Percentiles rank a stretch among this genome's conserved stretches.
phyloP scores from a whole-genome alignment of 768 basidiomycete species.

The Terana coerulea region DNA sequence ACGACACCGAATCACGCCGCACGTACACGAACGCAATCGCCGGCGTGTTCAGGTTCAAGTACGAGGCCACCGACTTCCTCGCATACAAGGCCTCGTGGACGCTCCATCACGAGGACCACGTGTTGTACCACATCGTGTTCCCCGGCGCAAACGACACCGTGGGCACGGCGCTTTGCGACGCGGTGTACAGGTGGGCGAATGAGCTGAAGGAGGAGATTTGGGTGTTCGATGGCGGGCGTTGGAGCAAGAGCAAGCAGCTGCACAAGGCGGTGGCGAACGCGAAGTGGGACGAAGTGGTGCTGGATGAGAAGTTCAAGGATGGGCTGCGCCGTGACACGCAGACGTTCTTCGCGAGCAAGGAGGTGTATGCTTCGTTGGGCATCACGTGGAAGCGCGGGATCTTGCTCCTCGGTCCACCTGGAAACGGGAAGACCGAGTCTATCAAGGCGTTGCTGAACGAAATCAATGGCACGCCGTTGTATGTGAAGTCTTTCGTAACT shows the following conservation, averaged over 20 bases:
- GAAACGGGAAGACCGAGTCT: slow-evolving; percentile 38
- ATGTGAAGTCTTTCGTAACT: slow-evolving; percentile 38
- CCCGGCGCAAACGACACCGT: slow-evolving; percentile 9
- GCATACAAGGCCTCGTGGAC: slow-evolving; percentile 13
- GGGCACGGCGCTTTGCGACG: slow-evolving; percentile 12
- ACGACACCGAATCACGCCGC: not conserved
- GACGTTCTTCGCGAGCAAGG: slow-evolving; percentile 36
- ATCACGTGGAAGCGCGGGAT: slow-evolving; percentile 35
- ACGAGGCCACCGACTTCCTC: slow-evolving; percentile 1
- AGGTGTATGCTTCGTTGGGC: slow-evolving; percentile 33
- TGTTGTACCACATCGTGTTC: slow-evolving; percentile 13
- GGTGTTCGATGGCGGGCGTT: slow-evolving; percentile 34
- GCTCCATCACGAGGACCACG: not conserved
- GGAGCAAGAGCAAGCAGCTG: slow-evolving; percentile 28
- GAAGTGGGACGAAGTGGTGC: slow-evolving; percentile 32
- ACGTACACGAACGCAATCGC: not conserved
- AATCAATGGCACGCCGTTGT: slow-evolving; percentile 28
- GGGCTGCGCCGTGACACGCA: slow-evolving; percentile 33
- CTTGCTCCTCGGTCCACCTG: slow-evolving; percentile 27
- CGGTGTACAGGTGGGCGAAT: slow-evolving; percentile 14
- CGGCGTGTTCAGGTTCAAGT: slow-evolving; percentile 11
- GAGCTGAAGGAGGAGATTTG: slow-evolving; percentile 29
- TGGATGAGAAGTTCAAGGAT: slow-evolving; percentile 31
- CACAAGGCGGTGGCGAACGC: slow-evolving; percentile 25
- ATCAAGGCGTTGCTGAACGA: slow-evolving; percentile 30